Conservation (phyloP, 2,329 filamentous ascomycete species). For the Myriosclerotinia scirpicola region DNA sequence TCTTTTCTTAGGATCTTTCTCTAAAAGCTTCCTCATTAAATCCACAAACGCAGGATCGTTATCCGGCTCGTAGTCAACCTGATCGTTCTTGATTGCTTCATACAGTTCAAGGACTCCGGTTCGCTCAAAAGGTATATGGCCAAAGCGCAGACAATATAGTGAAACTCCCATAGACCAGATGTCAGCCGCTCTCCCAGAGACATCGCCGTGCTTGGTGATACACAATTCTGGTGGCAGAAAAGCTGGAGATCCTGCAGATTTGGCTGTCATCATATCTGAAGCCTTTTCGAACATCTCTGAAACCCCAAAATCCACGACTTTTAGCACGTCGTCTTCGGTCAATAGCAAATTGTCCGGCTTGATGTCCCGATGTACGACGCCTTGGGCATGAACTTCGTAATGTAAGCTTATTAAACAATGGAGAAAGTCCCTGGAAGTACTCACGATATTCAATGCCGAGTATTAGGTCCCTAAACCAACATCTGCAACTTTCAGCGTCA, state of each 20-base stretch:
- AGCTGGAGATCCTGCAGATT: constrained; percentile 90
- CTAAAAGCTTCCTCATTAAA: constrained; percentile 70
- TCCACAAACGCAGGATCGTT: constrained; percentile 70
- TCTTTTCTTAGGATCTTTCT: constrained; percentile 80
- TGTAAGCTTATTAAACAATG: constrained; percentile 27
- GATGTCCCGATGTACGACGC: constrained; percentile 93
- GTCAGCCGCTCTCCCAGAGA: constrained; percentile 86
- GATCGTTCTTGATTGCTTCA: constrained; percentile 77
- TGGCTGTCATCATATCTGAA: constrained; percentile 83
- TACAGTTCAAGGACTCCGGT: constrained; percentile 81
- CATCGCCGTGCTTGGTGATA: constrained; percentile 77
- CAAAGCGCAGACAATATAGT: constrained; percentile 88
- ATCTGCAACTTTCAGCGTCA: constrained; percentile 75
- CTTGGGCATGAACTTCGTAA: constrained; percentile 79
- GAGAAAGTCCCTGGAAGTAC: constrained; percentile 41
- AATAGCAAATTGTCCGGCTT: constrained; percentile 96
- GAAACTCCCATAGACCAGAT: constrained; percentile 99
- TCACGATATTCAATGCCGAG: constrained; percentile 88
- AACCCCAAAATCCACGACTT: constrained; percentile 98
- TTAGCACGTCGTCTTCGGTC: constrained; percentile 88
- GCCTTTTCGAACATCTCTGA: constrained; percentile 97
- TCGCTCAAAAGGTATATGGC: constrained; percentile 81
- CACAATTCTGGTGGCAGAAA: constrained; percentile 94
- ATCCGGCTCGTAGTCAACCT: constrained; percentile 60
- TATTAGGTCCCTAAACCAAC: constrained; percentile 93